A percentile compares a stretch with the other conserved stretches of the same genome.
phyloP scores from a whole-genome alignment of 352 stramenopile species.

The Halophytophthora polymorphica region DNA sequence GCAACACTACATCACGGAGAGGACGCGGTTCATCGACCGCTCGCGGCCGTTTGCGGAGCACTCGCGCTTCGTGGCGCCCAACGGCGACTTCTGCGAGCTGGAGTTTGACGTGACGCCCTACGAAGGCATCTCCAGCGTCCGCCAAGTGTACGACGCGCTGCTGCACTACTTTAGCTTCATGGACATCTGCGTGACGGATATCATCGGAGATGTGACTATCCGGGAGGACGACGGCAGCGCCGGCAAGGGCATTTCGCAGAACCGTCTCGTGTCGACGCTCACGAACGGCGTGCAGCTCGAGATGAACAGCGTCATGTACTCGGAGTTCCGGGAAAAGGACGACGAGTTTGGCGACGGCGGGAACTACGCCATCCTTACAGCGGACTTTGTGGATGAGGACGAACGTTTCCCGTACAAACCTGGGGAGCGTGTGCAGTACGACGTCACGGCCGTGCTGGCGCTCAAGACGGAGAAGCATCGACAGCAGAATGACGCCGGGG shows the following conservation, averaged over 20 bases:
- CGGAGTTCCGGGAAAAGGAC: slow-evolving; percentile 19
- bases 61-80: slow-evolving; percentile 25
- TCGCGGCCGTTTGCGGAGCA: slow-evolving; percentile 19
- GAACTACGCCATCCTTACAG: slow-evolving; percentile 23
- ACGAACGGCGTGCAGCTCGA: slow-evolving; percentile 22
- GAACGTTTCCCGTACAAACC: slow-evolving; percentile 34
- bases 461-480: slow-evolving; percentile 18
- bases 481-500: slow-evolving; percentile 4
- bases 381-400: slow-evolving; percentile 34
- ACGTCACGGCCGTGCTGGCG: slow-evolving; percentile 24
- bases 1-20: slow-evolving; percentile 21
- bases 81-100: slow-evolving; percentile 29
- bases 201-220: slow-evolving; percentile 40
- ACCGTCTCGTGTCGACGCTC: slow-evolving; percentile 33
- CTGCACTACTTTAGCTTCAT: slow-evolving; percentile 36
- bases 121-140: slow-evolving; percentile 27
- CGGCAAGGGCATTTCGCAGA: slow-evolving; percentile 33
- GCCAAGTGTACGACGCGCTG: slow-evolving; percentile 37
- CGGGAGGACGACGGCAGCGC: slow-evolving; percentile 48
- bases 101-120: slow-evolving; percentile 42
- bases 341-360: slow-evolving; percentile 24
- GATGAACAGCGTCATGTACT: slow-evolving; percentile 34
- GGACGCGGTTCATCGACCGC: slow-evolving; percentile 16
- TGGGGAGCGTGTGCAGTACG: slow-evolving; percentile 25
- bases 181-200: slow-evolving; percentile 52